Base-by-base conservation (phyloP, 768 basidiomycete species). In the Chiua virens region DNA sequence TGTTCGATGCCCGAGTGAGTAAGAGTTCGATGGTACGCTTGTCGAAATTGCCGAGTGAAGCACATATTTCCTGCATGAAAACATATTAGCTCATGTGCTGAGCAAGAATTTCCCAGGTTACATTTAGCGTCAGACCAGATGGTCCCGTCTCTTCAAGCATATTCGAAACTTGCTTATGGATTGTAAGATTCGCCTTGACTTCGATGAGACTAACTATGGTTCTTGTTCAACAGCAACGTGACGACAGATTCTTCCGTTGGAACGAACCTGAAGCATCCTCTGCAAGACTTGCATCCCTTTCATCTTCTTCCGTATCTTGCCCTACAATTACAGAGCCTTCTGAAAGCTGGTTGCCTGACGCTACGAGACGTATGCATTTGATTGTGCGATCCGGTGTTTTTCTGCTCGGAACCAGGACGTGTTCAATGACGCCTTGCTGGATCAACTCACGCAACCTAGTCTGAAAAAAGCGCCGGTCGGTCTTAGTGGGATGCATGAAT, bases 11-110 rank as follows among this genome's bases (percentile, higher is more conserved):
- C 39, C 87, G 81, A 15, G 78, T 76, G 28, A 94, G 77, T 22
- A 92, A 71, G n/a, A 91, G 77, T 64, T 96, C 93, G 43, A 94
- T 76, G 2, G 87, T 91, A 23, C 93, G 85, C 62, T 80, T 81
- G 66, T 94, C 89, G 53, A 93, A 87, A 54, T 82, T 75, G 56
- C 81, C 79, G 18, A 93, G 73, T 27, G 80, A 74, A 13, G 61
- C 57, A 38, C 85, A 81, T 11, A 89, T 70, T 63, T 88, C 86
- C 89, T 91, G 49, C 13, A 55, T 17, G 8, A 50, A 45, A 50
- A 32, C 3, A 18, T 20, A 50, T 64, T 39, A 53, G 53, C 42
- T 17, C 42, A 42, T 34, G 11, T 27, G 40, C 14, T 32, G 42
- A 23, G 37, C 39, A 18, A 22, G 8, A 52, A 47, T 43, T 17